Conservation (phyloP, 2,329 filamentous ascomycete genomes). For the Massarina eburnea region DNA sequence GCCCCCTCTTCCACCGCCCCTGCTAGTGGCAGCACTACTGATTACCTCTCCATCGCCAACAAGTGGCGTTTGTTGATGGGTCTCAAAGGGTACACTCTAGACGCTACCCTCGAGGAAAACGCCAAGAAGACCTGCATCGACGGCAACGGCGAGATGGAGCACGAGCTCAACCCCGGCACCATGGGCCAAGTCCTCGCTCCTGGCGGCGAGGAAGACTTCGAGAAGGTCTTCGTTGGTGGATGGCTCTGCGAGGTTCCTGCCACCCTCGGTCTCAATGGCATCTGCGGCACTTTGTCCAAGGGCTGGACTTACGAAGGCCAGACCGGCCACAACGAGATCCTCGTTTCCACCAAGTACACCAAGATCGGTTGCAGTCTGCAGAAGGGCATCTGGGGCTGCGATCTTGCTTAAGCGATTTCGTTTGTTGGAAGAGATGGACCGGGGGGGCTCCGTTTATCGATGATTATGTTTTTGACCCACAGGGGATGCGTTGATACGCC, state of each 20-base stretch:
- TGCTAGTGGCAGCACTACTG: slow-evolving; percentile 6
- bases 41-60: slow-evolving; percentile 30
- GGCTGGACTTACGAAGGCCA: slow-evolving; percentile 34
- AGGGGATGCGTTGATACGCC: slow-evolving; percentile 3
- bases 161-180: slow-evolving; percentile 33
- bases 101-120: slow-evolving; percentile 28
- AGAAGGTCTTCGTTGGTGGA: slow-evolving; percentile 35
- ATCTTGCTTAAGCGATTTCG: slow-evolving; percentile 20
- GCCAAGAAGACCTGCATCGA: slow-evolving; percentile 23
- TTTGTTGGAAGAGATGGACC: neutral
- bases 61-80: slow-evolving; percentile 33
- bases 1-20: slow-evolving; percentile 14
- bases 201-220: slow-evolving; percentile 28
- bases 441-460: slow-evolving; percentile 5
- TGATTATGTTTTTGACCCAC: slow-evolving; percentile 7
- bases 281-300: slow-evolving; percentile 24
- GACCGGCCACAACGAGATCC: slow-evolving; percentile 37
- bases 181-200: slow-evolving; percentile 28
- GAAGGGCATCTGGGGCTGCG: slow-evolving; percentile 35
- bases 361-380: slow-evolving; percentile 32
- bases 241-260: slow-evolving; percentile 39
- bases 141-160: slow-evolving; percentile 33
- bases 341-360: slow-evolving; percentile 24
- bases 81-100: slow-evolving; percentile 17
- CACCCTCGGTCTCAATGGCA: slow-evolving; percentile 25